phyloP scores from a whole-genome alignment of 306 rosid species.

The Vigna mungo region DNA sequence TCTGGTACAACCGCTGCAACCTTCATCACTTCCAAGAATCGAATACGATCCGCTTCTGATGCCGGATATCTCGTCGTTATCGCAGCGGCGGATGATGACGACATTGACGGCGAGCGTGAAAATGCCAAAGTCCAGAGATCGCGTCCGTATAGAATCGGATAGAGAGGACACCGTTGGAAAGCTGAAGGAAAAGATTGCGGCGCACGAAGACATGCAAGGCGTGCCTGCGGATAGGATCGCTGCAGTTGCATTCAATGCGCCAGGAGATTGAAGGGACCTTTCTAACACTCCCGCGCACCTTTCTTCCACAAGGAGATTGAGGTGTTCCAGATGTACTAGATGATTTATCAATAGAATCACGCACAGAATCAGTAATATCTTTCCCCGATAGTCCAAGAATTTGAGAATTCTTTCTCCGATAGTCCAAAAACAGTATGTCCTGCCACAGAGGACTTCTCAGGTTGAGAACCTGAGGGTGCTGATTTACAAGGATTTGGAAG shows the following conservation, averaged over 20 bases:
- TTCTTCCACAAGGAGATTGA: slow-evolving; percentile 65
- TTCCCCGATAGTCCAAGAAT: slow-evolving; percentile 55
- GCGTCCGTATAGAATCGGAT: neutral
- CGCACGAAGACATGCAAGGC: neutral
- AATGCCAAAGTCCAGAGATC: neutral
- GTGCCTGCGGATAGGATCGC: neutral
- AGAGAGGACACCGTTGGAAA: neutral
- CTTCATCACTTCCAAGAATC: neutral
- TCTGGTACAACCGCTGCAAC: no score
- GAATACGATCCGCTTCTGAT: neutral
- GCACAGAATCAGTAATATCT: slow-evolving; percentile 52
- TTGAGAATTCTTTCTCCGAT: slow-evolving; percentile 50
- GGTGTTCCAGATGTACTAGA: slow-evolving; percentile 56
- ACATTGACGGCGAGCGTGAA: neutral
- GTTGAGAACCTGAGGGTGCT: slow-evolving; percentile 53
- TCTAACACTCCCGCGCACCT: slow-evolving; percentile 55
- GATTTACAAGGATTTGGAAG: slow-evolving; percentile 63
- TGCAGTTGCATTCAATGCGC: neutral
- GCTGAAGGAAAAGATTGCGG: neutral
- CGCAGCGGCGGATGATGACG: no score
- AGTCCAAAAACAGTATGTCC: slow-evolving; percentile 48
- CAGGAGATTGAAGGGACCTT: slow-evolving; percentile 46
- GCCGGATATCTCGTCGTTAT: neutral
- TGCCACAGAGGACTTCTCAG: slow-evolving; percentile 50
- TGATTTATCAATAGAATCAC: slow-evolving; percentile 55